phyloP scores from a whole-genome alignment of 1,284 basidiomycete genomes.

The Leccinum griseonigrum region DNA sequence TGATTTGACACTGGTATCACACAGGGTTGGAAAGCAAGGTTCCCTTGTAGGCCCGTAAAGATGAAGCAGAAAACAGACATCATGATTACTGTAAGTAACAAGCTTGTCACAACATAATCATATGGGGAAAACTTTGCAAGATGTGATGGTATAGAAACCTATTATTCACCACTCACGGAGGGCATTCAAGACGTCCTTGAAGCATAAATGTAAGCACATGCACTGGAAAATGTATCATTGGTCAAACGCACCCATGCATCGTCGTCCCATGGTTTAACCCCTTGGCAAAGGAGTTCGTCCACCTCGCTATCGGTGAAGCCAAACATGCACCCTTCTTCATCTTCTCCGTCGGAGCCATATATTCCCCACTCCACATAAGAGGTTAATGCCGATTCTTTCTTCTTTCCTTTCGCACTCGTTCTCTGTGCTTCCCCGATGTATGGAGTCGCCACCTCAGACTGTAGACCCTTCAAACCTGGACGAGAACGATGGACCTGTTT shows the following conservation, averaged over 20 bases:
- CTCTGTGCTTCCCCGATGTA: background rate
- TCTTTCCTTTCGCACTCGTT: background rate
- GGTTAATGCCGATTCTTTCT: background rate
- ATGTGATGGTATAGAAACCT: background rate
- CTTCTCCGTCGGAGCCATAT: slow-evolving; percentile 5
- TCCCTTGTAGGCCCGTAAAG: background rate
- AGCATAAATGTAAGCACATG: background rate
- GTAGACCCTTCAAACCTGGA: background rate
- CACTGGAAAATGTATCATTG: background rate
- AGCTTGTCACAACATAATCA: background rate
- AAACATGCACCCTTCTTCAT: slow-evolving; percentile 8
- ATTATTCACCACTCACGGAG: slow-evolving; percentile 1
- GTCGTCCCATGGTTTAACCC: slow-evolving; percentile 47
- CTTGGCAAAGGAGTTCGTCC: slow-evolving; percentile 38
- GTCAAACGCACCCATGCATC: slow-evolving; percentile 37
- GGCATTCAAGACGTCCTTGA: slow-evolving; percentile 14
- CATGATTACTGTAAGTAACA: background rate
- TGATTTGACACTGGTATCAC: background rate
- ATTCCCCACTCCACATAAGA: background rate
- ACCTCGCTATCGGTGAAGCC: slow-evolving; percentile 39
- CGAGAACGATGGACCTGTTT: background rate
- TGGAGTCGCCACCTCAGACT: background rate
- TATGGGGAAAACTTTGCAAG: background rate
- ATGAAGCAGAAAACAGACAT: background rate
- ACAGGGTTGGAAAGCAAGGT: background rate